Evolutionary conservation across 805 yeast species (phyloP), one percentile per base, ranked within the genome.

Genomic region (Metschnikowia arizonensis): DNA sequence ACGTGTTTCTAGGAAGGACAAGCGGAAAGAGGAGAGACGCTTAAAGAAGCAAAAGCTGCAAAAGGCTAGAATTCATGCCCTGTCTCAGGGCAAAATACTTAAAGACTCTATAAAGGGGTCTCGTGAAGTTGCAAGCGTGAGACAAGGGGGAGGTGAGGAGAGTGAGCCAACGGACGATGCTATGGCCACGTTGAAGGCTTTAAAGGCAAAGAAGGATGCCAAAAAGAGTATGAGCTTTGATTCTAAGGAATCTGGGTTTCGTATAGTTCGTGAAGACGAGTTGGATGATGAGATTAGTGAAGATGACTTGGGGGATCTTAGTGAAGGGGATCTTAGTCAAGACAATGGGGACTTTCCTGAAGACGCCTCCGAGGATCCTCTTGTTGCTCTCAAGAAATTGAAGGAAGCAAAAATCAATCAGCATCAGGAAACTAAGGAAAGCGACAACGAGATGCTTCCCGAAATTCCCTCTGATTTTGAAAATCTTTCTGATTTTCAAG

Each of bases 1-100:
- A 5, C 36, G 31, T 17, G 52, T 51, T 44, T 61, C 60, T 41
- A 61, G 65, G 55, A 71, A 62, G 63, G 68, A 67, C 31, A 58
- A 56, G 48, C 53, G 69, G 48, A 63, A 69, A 49, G 64, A 66
- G 49, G 69, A 66, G 37, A 56, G 72, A 45, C 45, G 49, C 40
- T 40, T 55, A 30, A 62, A 64, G 55, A 64, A 64, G 52, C 68
- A 64, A 46, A 68, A 64, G 54, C 44, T 39, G 29, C 33, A 28
- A n/a, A 36, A 17, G 23, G 8, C 23, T 30, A 15, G 31, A 6
- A 19, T 5, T 11, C n/a, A 34, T 3, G 9, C 17, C 15, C 38
- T 14, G 5, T 21, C 25, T 3, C 26, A 34, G 5, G 29, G 23
- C 19, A 11, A 8, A 5, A 8, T 8, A 10, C 29, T 5, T 7